Percentiles rank a stretch among this genome's conserved stretches.
Conservation (phyloP, 305 asterid genomes). For the Fraxinus albicans region DNA sequence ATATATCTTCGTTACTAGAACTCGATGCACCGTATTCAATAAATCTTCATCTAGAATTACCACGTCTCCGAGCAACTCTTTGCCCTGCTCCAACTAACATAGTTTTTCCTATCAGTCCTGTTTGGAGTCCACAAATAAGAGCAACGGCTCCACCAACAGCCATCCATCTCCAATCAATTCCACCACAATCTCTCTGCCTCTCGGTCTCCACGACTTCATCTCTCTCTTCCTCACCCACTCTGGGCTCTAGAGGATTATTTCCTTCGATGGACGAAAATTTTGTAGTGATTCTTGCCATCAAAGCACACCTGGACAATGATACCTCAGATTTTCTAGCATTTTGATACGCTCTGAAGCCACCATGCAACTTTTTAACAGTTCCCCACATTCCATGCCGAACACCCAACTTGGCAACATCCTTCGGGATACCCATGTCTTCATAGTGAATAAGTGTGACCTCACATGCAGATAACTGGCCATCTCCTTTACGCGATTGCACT, state of each 20-base stretch:
- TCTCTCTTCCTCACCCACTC: constrained; percentile 30
- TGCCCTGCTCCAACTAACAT: constrained; percentile 76
- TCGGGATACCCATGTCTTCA: constrained; percentile 97
- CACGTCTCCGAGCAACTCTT: constrained; percentile 54
- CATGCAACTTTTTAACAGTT: constrained; percentile 80
- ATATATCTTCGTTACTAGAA: neutral
- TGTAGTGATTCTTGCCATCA: constrained; percentile 56
- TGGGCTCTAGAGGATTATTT: constrained; percentile 29
- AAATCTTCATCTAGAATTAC: neutral
- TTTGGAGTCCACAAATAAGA: constrained; percentile 62
- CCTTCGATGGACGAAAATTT: constrained; percentile 29
- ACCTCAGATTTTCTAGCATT: constrained; percentile 54
- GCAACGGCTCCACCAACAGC: constrained; percentile 79
- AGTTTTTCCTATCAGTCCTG: constrained; percentile 71
- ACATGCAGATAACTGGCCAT: constrained; percentile 71
- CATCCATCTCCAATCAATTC: constrained; percentile 77
- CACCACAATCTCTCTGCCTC: constrained; percentile 28
- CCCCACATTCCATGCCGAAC: constrained; percentile 99
- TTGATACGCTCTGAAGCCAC: constrained; percentile 80
- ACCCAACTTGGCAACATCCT: constrained; percentile 86
- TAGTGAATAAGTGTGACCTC: constrained; percentile 81
- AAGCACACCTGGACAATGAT: constrained; percentile 54
- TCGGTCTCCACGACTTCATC: constrained; percentile 27
- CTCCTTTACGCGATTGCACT: constrained; percentile 79
- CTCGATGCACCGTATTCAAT: neutral